Base-by-base conservation (phyloP, 2,329 filamentous ascomycete genomes). In the Sporothrix variecibatus region DNA sequence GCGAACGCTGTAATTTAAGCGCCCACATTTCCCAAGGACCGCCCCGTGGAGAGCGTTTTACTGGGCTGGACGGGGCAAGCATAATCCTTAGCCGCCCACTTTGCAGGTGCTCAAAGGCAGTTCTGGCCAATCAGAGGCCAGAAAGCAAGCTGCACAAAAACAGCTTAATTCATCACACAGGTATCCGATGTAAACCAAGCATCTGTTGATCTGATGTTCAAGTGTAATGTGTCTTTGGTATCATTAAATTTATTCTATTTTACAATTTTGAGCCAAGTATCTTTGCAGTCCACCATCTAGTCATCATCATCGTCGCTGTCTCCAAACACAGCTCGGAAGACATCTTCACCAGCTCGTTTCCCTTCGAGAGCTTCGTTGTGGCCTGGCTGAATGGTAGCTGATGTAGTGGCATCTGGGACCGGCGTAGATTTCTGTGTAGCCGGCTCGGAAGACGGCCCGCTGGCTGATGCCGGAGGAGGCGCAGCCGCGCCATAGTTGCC, bases 311-410 rank as follows among this genome's bases (percentile, higher is more conserved):
- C 92, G 77, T 92, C 92, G 79, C 93, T 93, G 80, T 94, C 94
- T 6, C 95, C 95, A 87, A 98, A 98, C 40, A 98, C 94, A n/a
- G 94, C 93, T 78, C 90, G 93, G 78, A 98, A 94, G 0, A 98
- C 91, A 60, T 93, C 93, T 68, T 95, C 93, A 20, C 92, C 91
- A 0, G 94, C 93, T 72, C 90, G 87, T 78, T 90, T 86, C 0
- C 88, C 91, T 79, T 97, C 93, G 11, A 97, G 80, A 3, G 92
- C 93, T 74, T 94, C 92, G 78, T 97, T 97, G 77, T 86, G 88
- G 76, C 94, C 92, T 0, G 91, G 87, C 80, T 97, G 89, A 31
- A 96, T 87, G 46, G 84, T 81, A 0, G 34, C 43, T 5, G 68
- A 43, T 1, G 51, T 6, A 31, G 5, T 8, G 1, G 53, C 17